Base-by-base conservation (phyloP, 495 filamentous ascomycete genomes). In the Xylaria palmicola region DNA sequence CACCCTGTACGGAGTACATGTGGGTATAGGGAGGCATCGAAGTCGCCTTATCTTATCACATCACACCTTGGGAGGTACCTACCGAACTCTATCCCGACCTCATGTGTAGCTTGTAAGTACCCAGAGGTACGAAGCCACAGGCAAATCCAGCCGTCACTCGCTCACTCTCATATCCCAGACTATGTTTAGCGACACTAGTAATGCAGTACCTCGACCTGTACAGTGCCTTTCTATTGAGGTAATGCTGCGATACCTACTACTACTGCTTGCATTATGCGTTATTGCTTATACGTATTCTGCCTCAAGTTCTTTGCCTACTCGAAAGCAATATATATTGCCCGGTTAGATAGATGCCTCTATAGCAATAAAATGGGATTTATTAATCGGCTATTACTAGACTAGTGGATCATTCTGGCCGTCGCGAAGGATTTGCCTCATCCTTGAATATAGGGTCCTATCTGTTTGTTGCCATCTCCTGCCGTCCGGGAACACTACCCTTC, bases 401-500 rank as follows among this genome's bases (percentile, higher is more conserved):
- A 50, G 47, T 56, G 60, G 62, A 62, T 60, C 65, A 49, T 68
- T 56, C 37, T 22, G 54, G 43, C 64, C 68, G 30, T 68, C 57
- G 9, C 27, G 47, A 59, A 70, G 56, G 17, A 70, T 60, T 26
- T 59, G 15, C 30, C 20, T 58, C 65, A 74, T 74, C 57, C 32
- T 26, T 61, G 47, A 13, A 63, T 70, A 74, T 29, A 74, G 51
- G 15, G 49, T 59, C 13, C 12, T 30, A 43, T 69, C 62, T 49
- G 37, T 37, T 26, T 49, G 62, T 53, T 66, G 57, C 65, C 68
- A 70, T 53, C 68, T 73, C 43, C 59, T 27, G 48, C 64, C 66
- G 22, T 63, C 59, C 29, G 70, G 71, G 62, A 75, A 76, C 20
- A 76, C 69, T 12, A 43, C 60, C 48, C 51, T 64, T 47, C 68